Percentiles rank a stretch among this genome's conserved stretches.
These are phyloP conservation scores for Heterobasidion irregulare DNA, from an alignment of 1,284 basidiomycete species.

Conservation along the genomic window DNA sequence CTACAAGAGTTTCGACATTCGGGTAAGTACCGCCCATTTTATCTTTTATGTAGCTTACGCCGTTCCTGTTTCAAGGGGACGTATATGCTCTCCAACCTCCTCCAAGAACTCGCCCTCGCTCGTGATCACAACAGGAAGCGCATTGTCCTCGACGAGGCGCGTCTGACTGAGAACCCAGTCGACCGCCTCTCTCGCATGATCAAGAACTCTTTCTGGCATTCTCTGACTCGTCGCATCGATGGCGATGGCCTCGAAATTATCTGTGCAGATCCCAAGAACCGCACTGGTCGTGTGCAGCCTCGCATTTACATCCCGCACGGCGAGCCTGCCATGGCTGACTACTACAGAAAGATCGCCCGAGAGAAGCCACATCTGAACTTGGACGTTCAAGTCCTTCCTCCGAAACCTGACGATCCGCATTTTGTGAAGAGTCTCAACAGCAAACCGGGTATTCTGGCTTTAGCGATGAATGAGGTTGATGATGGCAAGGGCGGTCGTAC, in stretches of 20 bases:
- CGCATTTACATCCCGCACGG: conserved; percentile 92
- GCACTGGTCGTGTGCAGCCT: conserved; percentile 78
- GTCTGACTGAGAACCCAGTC: conserved; percentile 95
- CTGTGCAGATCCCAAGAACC: conserved; percentile 94
- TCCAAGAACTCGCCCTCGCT: conserved; percentile 97
- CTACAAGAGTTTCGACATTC: conserved; percentile 93
- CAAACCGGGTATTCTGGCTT: conserved; percentile 87
- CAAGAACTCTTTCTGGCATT: conserved; percentile 97
- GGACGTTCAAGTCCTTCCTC: conserved; percentile 84
- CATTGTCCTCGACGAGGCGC: conserved; percentile 95
- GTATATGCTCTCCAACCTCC: conserved; percentile 98
- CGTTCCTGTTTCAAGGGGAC: conserved; percentile 59
- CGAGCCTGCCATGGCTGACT: conserved; percentile 90
- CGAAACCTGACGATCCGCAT: conserved; percentile 75
- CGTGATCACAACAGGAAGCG: conserved; percentile 91
- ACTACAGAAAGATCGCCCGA: conserved; percentile 77
- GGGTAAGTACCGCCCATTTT: conserved; percentile 40
- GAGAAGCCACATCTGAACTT: conserved; percentile 89
- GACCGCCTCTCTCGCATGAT: conserved; percentile 98
- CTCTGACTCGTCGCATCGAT: conserved; percentile 93
- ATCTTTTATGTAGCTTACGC: not conserved
- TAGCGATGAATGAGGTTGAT: conserved; percentile 93
- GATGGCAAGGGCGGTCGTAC: conserved; percentile 72
- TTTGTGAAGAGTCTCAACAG: conserved; percentile 93
- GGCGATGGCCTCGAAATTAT: conserved; percentile 96